Percentiles rank a stretch among this genome's conserved stretches.
Conservation (phyloP, 1,139 yeast species). For the Geotrichum klebahnii region DNA sequence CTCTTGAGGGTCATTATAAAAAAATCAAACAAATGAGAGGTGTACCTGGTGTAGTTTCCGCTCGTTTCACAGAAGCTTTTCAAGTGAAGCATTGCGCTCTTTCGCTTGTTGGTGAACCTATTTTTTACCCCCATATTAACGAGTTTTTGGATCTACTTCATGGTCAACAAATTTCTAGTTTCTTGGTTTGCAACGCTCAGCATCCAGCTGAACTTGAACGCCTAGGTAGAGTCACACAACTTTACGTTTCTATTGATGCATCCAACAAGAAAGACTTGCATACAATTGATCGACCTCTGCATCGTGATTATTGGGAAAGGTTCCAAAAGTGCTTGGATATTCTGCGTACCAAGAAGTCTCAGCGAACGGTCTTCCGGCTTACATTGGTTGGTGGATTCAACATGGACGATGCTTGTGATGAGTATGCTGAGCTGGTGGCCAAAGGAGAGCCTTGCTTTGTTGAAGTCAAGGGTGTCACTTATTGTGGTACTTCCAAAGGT, state of each 20-base stretch:
- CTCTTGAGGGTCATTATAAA: constrained; percentile 80
- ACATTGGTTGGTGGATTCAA: constrained; percentile 91
- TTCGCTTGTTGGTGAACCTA: constrained; percentile 91
- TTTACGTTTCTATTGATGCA: constrained; percentile 90
- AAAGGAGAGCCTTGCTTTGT: constrained; percentile 81
- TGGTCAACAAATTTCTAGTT: constrained; percentile 71
- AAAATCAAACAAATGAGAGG: constrained; percentile 93
- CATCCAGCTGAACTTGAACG: constrained; percentile 79
- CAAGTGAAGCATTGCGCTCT: constrained; percentile 86
- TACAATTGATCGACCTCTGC: constrained; percentile 81
- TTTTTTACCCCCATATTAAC: constrained; percentile 85
- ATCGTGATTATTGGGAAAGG: constrained; percentile 91
- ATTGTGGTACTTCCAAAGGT: constrained; percentile 80
- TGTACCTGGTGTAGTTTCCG: constrained; percentile 89
- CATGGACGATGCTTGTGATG: constrained; percentile 54
- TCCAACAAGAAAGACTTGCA: constrained; percentile 76
- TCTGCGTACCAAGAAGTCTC: constrained; percentile 69
- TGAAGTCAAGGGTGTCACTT: constrained; percentile 92
- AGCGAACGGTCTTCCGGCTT: constrained; percentile 85
- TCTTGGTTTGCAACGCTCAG: constrained; percentile 91
- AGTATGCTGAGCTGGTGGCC: constrained; percentile 87
- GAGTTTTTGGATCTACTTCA: constrained; percentile 79
- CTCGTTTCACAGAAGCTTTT: constrained; percentile 86
- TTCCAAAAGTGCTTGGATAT: constrained; percentile 76
- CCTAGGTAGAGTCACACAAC: constrained; percentile 75